Evolutionary conservation across 768 basidiomycete genomes (phyloP), one percentile per base, ranked within the genome.

Genomic region (Lactarius hatsudake): DNA sequence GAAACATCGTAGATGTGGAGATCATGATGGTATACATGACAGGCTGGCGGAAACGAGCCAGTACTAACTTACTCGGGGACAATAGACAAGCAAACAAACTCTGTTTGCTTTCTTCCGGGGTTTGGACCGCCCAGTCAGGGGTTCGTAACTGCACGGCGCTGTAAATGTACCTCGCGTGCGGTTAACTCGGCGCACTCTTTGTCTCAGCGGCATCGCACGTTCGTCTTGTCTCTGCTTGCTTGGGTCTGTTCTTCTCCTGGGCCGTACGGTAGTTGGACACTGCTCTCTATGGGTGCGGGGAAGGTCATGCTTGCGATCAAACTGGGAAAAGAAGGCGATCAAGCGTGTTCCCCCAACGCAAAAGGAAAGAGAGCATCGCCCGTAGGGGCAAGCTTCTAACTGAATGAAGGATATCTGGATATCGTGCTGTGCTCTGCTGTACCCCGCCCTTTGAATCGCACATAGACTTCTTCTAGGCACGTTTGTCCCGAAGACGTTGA

Each of bases 391-490:
- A 3, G 10, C 5, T 10, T 23, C n/a, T 51, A 26, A 51, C 51
- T n/a, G 12, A 15, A 51, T 26, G 51, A 23, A 23, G 51, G 51
- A 6, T 26, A 51, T 51, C 23, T 26, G 51, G 51, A 23, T 17
- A 51, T 23, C 10, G 4, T 23, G 12, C 51, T 51, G 51, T 26
- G 23, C 23, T 5, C 48, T 26, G 9, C n/a, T 34, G 36, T 17
- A 17, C 58, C 40, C 58, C 61, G 15, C 23, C 26, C 55, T 45
- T 67, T 20, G 61, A 67, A 55, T 17, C 28, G n/a, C 28, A 42
- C 26, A 42, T 2, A 28, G 32, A 13, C 15, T 54, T 55, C 15
- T 54, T 55, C 5, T n/a, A 28, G 26, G 26, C 26, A 20, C 55
- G 18, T 56, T 20, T 18, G 15, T 55, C n/a, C 15, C 18, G 18